Conservation (phyloP, 352 stramenopile genomes). For the Heterotrichella gracilis region DNA sequence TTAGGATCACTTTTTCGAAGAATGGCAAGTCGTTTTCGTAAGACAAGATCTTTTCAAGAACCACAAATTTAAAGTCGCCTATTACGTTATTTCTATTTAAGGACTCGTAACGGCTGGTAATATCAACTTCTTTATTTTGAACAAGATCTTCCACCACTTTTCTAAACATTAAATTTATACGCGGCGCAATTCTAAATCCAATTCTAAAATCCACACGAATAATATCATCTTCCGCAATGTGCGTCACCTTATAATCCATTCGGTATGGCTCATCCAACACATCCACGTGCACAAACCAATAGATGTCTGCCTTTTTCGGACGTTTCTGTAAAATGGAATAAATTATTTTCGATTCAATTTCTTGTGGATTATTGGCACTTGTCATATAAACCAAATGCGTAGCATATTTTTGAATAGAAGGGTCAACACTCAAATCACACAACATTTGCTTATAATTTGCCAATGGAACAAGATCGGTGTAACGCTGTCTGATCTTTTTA, state of each 20-base stretch:
- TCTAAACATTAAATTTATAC: not conserved
- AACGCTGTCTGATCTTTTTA: not conserved
- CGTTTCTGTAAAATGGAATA: slow-evolving; percentile 6
- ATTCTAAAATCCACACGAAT: not conserved
- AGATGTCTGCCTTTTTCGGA: not conserved
- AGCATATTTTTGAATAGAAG: slow-evolving; percentile 1
- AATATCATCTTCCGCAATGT: not conserved
- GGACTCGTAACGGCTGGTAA: not conserved
- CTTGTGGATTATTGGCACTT: not conserved
- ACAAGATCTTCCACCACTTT: not conserved
- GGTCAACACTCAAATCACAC: not conserved
- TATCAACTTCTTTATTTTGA: not conserved
- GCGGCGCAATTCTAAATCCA: not conserved
- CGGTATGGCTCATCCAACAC: not conserved
- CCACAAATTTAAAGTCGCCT: not conserved
- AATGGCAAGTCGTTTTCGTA: not conserved
- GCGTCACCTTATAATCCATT: not conserved
- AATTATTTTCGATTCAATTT: not conserved
- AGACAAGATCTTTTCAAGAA: not conserved
- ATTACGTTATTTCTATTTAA: slow-evolving; percentile 6
- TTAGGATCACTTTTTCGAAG: not conserved
- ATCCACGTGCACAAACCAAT: not conserved
- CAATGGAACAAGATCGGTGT: not conserved
- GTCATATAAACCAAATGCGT: slow-evolving; percentile 4
- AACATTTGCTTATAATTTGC: not conserved